These are phyloP conservation scores for Pseudotsuga menziesii DNA, from an alignment of 75 land plant genomes.

Conservation along the genomic window DNA sequence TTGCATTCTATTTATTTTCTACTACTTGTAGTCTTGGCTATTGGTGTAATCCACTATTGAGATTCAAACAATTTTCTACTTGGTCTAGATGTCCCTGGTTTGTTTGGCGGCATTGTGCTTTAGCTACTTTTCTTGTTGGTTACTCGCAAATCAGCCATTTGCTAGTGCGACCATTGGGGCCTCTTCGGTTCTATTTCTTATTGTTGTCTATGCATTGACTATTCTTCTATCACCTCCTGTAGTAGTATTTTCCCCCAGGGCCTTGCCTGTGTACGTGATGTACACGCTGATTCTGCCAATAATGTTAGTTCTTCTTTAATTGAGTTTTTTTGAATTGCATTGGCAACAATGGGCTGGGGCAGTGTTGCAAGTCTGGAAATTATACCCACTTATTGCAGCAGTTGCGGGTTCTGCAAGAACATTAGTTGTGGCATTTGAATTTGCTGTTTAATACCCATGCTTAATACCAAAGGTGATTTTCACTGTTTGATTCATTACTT, in stretches of 20 bases:
- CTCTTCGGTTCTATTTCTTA: slow-evolving; percentile 86
- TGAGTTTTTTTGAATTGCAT: slow-evolving; percentile 85
- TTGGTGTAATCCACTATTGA: too few relatives aligned
- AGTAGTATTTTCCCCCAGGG: slow-evolving; percentile 97
- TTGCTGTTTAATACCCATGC: slow-evolving; percentile 98
- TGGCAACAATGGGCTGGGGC: slow-evolving; percentile 98
- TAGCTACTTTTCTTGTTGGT: too few relatives aligned
- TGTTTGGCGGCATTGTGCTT: too few relatives aligned
- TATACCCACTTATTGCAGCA: slow-evolving; percentile 98
- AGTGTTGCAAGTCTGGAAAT: slow-evolving; percentile 95
- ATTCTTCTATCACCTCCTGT: slow-evolving; percentile 97
- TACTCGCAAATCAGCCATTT: slow-evolving; percentile 87
- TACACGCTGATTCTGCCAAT: slow-evolving; percentile 99
- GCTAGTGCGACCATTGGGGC: slow-evolving; percentile 98
- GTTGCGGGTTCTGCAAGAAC: slow-evolving; percentile 97
- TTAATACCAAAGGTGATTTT: slow-evolving; percentile 75
- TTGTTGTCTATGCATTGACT: slow-evolving; percentile 92
- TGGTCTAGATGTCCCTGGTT: too few relatives aligned
- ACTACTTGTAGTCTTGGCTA: too few relatives aligned
- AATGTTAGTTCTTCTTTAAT: slow-evolving; percentile 97
- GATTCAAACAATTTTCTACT: too few relatives aligned
- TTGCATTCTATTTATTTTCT: too few relatives aligned
- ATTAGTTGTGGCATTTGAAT: slow-evolving; percentile 95
- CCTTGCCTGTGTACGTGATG: slow-evolving; percentile 98
- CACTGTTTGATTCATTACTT: background rate